These are phyloP conservation scores for Martensiomyces pterosporus DNA, from an alignment of 192 early-diverging fungal species.

Conservation along the genomic window DNA sequence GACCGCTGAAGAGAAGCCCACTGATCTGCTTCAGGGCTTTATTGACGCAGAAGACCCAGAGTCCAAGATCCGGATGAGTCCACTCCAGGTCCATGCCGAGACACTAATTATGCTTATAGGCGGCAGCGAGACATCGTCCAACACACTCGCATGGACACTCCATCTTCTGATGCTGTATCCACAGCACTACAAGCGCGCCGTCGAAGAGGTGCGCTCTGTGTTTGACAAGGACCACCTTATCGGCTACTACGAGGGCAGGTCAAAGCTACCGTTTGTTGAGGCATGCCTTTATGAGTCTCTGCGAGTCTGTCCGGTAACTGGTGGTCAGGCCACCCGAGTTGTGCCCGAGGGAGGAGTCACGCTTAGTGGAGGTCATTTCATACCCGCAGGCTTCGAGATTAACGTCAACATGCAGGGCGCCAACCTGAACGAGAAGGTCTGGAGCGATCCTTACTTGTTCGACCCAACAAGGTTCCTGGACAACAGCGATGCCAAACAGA, in stretches of 20 bases:
- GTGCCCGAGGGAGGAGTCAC: not conserved
- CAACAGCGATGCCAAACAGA: constrained; percentile 9
- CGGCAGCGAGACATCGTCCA: constrained; percentile 26
- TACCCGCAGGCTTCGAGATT: constrained; percentile 16
- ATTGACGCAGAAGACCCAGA: constrained; percentile 1
- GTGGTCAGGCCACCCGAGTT: constrained; percentile 19
- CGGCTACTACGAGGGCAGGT: constrained; percentile 1
- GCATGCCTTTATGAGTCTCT: constrained; percentile 34
- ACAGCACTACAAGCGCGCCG: not conserved
- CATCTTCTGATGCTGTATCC: constrained; percentile 1
- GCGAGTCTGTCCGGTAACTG: constrained; percentile 18
- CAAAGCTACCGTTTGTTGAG: constrained; percentile 15
- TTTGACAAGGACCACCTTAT: constrained; percentile 2
- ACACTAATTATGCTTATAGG: constrained; percentile 24
- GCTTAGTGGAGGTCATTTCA: constrained; percentile 13
- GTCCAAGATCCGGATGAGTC: constrained; percentile 3
- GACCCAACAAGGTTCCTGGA: constrained; percentile 17
- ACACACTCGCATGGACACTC: constrained; percentile 30
- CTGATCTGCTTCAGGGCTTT: constrained; percentile 17
- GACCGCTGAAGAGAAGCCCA: not conserved
- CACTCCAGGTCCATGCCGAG: constrained; percentile 29
- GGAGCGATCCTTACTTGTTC: constrained; percentile 17
- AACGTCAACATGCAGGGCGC: not conserved
- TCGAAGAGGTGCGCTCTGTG: not conserved
- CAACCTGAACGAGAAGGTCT: not conserved